Evolutionary conservation across 2,329 filamentous ascomycete species (phyloP), one percentile per base, ranked within the genome.

Genomic region (Amauroascus niger): DNA sequence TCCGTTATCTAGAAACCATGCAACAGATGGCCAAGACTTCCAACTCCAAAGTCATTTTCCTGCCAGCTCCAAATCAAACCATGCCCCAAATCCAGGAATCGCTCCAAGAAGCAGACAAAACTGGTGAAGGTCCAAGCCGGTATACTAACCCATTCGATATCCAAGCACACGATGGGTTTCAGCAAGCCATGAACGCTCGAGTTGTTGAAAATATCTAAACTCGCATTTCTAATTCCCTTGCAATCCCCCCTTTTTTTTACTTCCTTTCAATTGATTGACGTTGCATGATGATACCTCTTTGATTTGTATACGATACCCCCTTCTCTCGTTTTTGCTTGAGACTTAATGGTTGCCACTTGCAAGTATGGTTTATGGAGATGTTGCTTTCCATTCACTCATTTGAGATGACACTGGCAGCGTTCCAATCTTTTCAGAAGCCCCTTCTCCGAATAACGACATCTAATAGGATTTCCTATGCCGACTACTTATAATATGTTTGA

Each of bases 1-100:
- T 95, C 74, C 79, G 90, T 61, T 97, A 97, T 71, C 85, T 98
- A 61, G 93, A 98, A 74, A 90, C 93, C 3, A 97, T 97, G 91
- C 93, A 97, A 70, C 81, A 88, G 40, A 98, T 98, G 91, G 93
- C 93, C 63, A 97, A 96, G 80, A 81, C 82, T 0, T 37, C 89
- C 46, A 94, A 89, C 72, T 80, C 78, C 71, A 94, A 94, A 74
- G 86, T 93, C 64, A 90, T 91, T 63, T 91, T 93, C 78, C 67
- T 93, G 61, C 86, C 86, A 1, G 81, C 77, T 7, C 70, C 76
- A 39, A 80, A 79, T 69, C 80, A 86, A 71, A 82, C 79, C 14
- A 63, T 73, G 64, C 20, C 40, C 9, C 50, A 52, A 16, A 26
- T 52, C 11, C 75, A 76, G 35, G 43, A 59, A 67, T 71, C 53